Conservation (phyloP, 495 filamentous ascomycete genomes). For the Neurospora sp. region DNA sequence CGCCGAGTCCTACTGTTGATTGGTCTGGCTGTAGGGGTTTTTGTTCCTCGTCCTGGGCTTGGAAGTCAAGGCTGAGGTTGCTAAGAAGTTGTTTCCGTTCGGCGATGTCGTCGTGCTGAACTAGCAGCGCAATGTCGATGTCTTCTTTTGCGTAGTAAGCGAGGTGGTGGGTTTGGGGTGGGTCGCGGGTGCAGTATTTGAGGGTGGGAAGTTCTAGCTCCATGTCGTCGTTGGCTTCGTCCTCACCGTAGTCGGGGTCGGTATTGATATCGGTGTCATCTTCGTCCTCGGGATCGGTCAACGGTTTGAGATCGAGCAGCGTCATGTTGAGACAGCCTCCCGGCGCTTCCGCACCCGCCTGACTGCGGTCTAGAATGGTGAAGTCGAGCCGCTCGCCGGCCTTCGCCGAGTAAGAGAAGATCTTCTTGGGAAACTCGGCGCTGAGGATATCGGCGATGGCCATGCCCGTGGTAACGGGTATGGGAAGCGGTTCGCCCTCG, state of each 20-base stretch:
- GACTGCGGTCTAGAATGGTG: constrained; percentile 5
- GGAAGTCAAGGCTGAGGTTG: neutral
- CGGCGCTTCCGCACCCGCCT: neutral
- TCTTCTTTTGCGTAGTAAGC: neutral
- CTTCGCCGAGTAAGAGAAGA: constrained; percentile 6
- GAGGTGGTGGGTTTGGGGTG: neutral
- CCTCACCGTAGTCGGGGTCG: neutral
- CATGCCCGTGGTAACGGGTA: constrained; percentile 1
- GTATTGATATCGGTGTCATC: neutral
- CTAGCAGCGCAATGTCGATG: neutral
- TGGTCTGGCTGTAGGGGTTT: neutral
- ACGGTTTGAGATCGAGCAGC: neutral
- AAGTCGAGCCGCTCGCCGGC: constrained; percentile 8
- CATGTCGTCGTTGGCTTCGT: neutral
- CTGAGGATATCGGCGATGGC: constrained; percentile 7
- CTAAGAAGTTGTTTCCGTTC: neutral
- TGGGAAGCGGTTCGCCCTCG: constrained; percentile 2
- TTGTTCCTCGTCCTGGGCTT: neutral
- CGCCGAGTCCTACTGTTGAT: neutral
- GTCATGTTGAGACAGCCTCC: neutral
- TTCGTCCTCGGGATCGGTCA: neutral
- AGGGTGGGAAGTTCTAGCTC: neutral
- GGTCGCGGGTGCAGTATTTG: neutral
- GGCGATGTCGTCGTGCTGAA: neutral
- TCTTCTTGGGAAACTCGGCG: constrained; percentile 1